Percentiles rank a stretch among this genome's conserved stretches.
These are phyloP conservation scores for Podaxis mareebaensis DNA, from an alignment of 768 basidiomycete genomes.

Conservation along the genomic window DNA sequence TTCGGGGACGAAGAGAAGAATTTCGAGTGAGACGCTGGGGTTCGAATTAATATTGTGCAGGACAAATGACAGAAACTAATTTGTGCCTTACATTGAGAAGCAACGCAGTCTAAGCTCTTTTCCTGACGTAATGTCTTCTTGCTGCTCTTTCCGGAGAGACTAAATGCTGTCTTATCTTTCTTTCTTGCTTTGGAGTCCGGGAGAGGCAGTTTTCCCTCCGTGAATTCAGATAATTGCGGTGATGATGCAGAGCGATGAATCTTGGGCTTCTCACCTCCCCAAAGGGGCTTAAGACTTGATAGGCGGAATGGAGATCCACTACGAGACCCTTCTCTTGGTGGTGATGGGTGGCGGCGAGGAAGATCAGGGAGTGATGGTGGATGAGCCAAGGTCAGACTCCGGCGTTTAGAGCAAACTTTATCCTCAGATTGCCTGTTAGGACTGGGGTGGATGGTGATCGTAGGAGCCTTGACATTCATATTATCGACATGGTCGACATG, in stretches of 20 bases:
- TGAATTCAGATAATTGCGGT: conserved; percentile 26
- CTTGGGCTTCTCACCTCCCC: conserved; percentile 27
- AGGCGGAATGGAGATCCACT: conserved; percentile 24
- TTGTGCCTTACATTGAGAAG: conserved; percentile 1
- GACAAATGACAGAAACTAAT: neutral
- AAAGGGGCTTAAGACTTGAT: conserved; percentile 26
- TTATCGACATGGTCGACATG: conserved; percentile 13
- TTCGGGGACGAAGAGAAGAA: conserved; percentile 19
- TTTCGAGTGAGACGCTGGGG: conserved; percentile 16
- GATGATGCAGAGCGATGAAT: conserved; percentile 28
- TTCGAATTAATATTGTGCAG: neutral
- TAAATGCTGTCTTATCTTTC: neutral
- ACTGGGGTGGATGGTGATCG: conserved; percentile 7
- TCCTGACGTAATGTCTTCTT: conserved; percentile 5
- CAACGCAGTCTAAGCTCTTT: neutral
- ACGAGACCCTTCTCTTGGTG: conserved; percentile 12
- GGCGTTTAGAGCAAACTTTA: neutral
- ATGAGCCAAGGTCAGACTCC: conserved; percentile 6
- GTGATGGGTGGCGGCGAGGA: neutral
- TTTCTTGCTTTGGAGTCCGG: neutral
- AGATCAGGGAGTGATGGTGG: conserved; percentile 16
- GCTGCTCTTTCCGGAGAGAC: neutral
- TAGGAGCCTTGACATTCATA: conserved; percentile 7
- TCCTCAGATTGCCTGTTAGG: neutral
- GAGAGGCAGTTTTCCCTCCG: conserved; percentile 2